A percentile compares a stretch with the other conserved stretches of the same genome.
phyloP scores from a whole-genome alignment of 2,329 filamentous ascomycete genomes.

The Stachybotrys echinatus region DNA sequence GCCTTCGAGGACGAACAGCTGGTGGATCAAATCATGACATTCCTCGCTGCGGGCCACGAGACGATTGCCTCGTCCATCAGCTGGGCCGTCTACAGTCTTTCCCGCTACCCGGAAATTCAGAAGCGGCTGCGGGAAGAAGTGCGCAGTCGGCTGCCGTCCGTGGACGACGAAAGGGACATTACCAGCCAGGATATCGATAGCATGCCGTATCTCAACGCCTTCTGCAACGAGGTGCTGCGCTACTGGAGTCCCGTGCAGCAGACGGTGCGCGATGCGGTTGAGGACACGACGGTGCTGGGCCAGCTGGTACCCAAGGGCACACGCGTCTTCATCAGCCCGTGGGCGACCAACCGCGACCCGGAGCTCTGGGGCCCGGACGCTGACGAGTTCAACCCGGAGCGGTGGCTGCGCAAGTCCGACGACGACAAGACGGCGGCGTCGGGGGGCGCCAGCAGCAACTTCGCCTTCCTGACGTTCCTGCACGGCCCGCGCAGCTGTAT shows the following conservation, averaged over 20 bases:
- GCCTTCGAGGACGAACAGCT: slow-evolving; percentile 73
- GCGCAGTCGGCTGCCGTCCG: slow-evolving; percentile 50
- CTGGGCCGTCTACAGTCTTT: slow-evolving; percentile 71
- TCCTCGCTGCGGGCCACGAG: slow-evolving; percentile 77
- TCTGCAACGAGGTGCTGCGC: slow-evolving; percentile 73
- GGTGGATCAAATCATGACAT: slow-evolving; percentile 88
- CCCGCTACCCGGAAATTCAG: slow-evolving; percentile 60
- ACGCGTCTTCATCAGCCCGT: slow-evolving; percentile 56
- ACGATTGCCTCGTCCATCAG: slow-evolving; percentile 71
- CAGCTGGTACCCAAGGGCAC: slow-evolving; percentile 67
- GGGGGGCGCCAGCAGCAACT: slow-evolving; percentile 72
- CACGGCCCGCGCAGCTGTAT: slow-evolving; percentile 86
- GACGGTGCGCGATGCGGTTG: slow-evolving; percentile 60
- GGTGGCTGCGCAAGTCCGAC: slow-evolving; percentile 55
- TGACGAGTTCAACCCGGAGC: slow-evolving; percentile 68
- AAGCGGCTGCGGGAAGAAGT: slow-evolving; percentile 63
- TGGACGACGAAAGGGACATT: slow-evolving; percentile 27
- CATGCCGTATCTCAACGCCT: slow-evolving; percentile 74
- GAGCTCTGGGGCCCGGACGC: slow-evolving; percentile 75
- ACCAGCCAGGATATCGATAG: slow-evolving; percentile 55
- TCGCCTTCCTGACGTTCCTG: slow-evolving; percentile 74
- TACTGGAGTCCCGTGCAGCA: slow-evolving; percentile 66
- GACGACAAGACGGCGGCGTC: slow-evolving; percentile 43
- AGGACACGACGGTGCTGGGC: slow-evolving; percentile 61
- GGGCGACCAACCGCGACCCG: slow-evolving; percentile 64